Evolutionary conservation across 2,329 filamentous ascomycete genomes (phyloP).

Genomic region (Aureobasidium sp.): DNA sequence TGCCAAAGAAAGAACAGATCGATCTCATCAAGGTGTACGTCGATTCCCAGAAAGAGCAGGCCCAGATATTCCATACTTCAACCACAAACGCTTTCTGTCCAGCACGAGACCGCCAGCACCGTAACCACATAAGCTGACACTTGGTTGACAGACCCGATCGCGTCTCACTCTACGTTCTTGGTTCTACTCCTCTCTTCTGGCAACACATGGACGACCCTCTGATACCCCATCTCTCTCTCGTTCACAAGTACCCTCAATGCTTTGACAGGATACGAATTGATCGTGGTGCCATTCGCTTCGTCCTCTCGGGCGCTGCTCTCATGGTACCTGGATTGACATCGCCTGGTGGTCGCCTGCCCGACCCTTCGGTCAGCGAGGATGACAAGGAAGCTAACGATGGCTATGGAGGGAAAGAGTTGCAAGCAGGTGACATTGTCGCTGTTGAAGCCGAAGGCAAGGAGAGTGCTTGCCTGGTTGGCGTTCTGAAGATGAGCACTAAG

Average conservation of each 20-base stretch:
- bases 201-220: slow-evolving; percentile 71
- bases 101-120: not conserved
- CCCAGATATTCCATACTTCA: not conserved
- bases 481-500: slow-evolving; percentile 73
- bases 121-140: not conserved
- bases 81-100: not conserved
- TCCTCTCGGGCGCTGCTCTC: slow-evolving; percentile 82
- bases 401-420: slow-evolving; percentile 58
- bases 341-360: slow-evolving; percentile 69
- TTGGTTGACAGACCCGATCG: slow-evolving; percentile 60
- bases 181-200: slow-evolving; percentile 76
- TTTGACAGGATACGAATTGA: slow-evolving; percentile 87
- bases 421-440: slow-evolving; percentile 75
- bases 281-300: slow-evolving; percentile 91
- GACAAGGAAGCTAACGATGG: slow-evolving; percentile 34
- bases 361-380: slow-evolving; percentile 32
- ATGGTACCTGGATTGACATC: slow-evolving; percentile 94
- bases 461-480: slow-evolving; percentile 79
- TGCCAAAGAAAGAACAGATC: slow-evolving; percentile 89
- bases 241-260: slow-evolving; percentile 80
- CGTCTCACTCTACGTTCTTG: slow-evolving; percentile 78
- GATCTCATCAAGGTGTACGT: slow-evolving; percentile 76
- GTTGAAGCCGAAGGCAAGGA: slow-evolving; percentile 90
- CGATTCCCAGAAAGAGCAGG: not conserved
- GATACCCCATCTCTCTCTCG: slow-evolving; percentile 78